Conservation (phyloP, 1,284 basidiomycete species). For the Malassezia japonica region DNA sequence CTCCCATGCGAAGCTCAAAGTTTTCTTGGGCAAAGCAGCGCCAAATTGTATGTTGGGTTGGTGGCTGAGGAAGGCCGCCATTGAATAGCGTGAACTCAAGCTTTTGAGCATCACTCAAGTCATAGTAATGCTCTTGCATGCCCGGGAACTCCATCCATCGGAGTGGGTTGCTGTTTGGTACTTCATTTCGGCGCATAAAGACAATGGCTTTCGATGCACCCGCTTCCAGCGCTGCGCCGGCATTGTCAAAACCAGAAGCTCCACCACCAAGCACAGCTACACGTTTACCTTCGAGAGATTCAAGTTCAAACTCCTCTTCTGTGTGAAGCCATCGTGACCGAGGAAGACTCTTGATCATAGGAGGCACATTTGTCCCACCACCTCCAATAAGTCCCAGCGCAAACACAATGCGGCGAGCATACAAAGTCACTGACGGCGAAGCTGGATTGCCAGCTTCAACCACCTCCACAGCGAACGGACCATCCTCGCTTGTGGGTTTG, state of each 20-base stretch:
- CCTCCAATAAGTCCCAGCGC: slow-evolving; percentile 8
- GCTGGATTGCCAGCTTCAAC: not conserved
- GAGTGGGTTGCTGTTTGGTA: slow-evolving; percentile 7
- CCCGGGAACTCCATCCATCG: slow-evolving; percentile 14
- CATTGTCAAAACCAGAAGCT: slow-evolving; percentile 13
- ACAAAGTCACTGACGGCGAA: not conserved
- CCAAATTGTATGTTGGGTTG: slow-evolving; percentile 12
- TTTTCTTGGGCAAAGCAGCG: slow-evolving; percentile 3
- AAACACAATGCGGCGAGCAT: slow-evolving; percentile 8
- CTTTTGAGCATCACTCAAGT: slow-evolving; percentile 8
- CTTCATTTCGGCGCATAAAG: slow-evolving; percentile 5
- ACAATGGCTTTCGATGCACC: slow-evolving; percentile 2
- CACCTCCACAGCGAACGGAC: slow-evolving; percentile 5
- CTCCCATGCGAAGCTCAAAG: slow-evolving; percentile 9
- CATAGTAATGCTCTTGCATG: slow-evolving; percentile 13
- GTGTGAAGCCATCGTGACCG: slow-evolving; percentile 4
- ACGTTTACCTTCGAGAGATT: not conserved
- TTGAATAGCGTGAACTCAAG: slow-evolving; percentile 10
- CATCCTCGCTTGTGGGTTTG: not conserved
- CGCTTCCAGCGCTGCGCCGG: slow-evolving; percentile 5
- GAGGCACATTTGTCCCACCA: not conserved
- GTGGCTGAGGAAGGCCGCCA: slow-evolving; percentile 8
- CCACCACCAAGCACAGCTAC: slow-evolving; percentile 10
- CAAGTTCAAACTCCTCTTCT: slow-evolving; percentile 10
- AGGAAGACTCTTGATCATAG: slow-evolving; percentile 1